Evolutionary conservation across 768 basidiomycete species (phyloP), one percentile per base, ranked within the genome.

Genomic region (Hebeloma cylindrosporum): DNA sequence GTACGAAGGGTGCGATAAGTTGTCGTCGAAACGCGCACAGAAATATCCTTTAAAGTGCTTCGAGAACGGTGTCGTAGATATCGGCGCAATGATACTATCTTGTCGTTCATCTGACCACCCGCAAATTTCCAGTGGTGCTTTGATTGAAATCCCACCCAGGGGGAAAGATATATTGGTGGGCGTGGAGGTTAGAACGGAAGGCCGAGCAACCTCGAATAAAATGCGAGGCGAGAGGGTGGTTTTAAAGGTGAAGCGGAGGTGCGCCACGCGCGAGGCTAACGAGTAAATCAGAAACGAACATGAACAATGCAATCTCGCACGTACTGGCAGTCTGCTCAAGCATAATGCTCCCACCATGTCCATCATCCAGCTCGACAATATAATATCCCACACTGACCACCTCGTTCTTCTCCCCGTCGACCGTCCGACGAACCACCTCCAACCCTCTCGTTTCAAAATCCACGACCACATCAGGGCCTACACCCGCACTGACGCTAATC

Each of bases 181-280:
- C 1, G 65, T 70, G 22, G 74, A 80, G 3, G 83, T 79, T 23
- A 83, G 68, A 11, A 84, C 71, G 1, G 79, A 79, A 4, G 79
- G 73, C 1, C 86, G 75, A 1, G 83, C 78, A 0, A 82, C 80
- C 58, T 89, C 83, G 8, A 91, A 57, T 14, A 88, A 65, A 34
- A 89, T 67, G 43, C 83, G 85, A 34, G 28, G 63, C 27, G 37
- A 57, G 8, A 4, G 52, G 38, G 5, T 68, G 45, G 45, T 36
- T 2, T 61, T 60, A 65, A 86, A 89, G 0, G 80, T 82, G 61
- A 88, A 86, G 2, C 82, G 75, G 1, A 89, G 68, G 59, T 89
- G 85, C 0, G 83, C 87, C 3, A 85, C 85, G 6, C 84, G 77
- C 5, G 88, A 88, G 5, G 85, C 86, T 88, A 50, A 8, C 28